Base-by-base conservation (phyloP, 805 yeast species). In the Ogataea paradorogensis region DNA sequence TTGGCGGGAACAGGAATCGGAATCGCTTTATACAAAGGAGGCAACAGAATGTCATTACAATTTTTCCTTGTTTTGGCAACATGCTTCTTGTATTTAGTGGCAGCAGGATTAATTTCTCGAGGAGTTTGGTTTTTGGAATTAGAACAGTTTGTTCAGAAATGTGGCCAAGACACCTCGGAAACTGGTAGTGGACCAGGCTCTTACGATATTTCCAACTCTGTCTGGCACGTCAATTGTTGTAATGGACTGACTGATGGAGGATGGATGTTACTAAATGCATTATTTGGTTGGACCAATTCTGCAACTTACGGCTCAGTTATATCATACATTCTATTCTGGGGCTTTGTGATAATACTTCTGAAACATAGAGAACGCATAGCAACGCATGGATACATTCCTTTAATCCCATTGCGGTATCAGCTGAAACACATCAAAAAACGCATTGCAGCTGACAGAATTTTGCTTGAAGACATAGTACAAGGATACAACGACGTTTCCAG, bases 171-270 rank as follows among this genome's bases (percentile, higher is more conserved):
- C 53, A 84, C 87, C 58, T 74, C 86, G 29, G 97, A 89, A 63
- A 76, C 82, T 1, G 97, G 97, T 2, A 82, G 83, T 27, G 97
- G 97, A 0, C 96, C 96, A 0, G 97, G 97, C 0, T 84, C 95
- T 0, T 89, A 89, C 56, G 95, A 89, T 54, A 81, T 89, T 15
- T 50, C 74, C 15, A 75, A 71, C 33, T 80, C 93, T 6, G 80
- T 89, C 2, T 89, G 97, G 97, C 97, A 89, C 59, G 95, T 89
- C 18, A 87, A 89, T 63, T 88, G 96, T 61, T 89, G 97, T 65
- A 88, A 88, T 59, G 95, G 95, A 16, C 83, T 85, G 50, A 84
- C 76, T n/a, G 96, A 89, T 55, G 95, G 95, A 4, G 78, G 82
- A 23, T 89, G 95, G 95, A 87, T 88, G 95, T 68, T 89, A 25